phyloP scores from a whole-genome alignment of 2,329 filamentous ascomycete species.

The Colletotrichum sp. region DNA sequence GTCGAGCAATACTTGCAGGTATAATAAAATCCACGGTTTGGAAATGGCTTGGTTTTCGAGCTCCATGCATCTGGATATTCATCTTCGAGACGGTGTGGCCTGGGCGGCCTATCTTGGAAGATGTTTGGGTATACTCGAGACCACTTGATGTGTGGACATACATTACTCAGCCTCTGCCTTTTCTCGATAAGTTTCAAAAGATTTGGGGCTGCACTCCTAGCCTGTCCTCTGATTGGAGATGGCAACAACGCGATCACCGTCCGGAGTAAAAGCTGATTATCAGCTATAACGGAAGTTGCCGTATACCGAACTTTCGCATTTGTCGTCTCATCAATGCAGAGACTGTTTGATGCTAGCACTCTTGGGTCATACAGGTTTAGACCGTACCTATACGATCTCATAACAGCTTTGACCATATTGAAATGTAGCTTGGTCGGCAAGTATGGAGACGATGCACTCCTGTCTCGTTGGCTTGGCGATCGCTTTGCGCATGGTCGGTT shows the following conservation, averaged over 20 bases:
- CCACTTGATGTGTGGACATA: background rate
- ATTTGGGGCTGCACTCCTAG: background rate
- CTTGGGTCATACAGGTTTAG: background rate
- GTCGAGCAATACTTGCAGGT: too few relatives aligned
- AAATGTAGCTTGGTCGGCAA: background rate
- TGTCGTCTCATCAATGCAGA: background rate
- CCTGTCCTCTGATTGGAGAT: background rate
- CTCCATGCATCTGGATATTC: background rate
- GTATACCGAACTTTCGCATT: background rate
- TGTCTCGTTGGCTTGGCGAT: background rate
- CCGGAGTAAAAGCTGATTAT: background rate
- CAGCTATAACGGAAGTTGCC: background rate
- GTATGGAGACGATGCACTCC: background rate
- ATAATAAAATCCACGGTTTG: background rate
- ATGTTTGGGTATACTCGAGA: background rate
- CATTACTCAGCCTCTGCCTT: background rate
- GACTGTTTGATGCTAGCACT: background rate
- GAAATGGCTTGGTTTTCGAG: background rate
- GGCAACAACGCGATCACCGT: background rate
- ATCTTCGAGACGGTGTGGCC: background rate
- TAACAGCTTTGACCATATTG: background rate
- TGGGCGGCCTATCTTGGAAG: background rate
- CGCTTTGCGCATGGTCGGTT: background rate
- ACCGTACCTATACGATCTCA: background rate
- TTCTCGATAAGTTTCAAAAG: background rate